These are phyloP conservation scores for Syzygium oleosum DNA, from an alignment of 345 rosid genomes.

Conservation along the genomic window DNA sequence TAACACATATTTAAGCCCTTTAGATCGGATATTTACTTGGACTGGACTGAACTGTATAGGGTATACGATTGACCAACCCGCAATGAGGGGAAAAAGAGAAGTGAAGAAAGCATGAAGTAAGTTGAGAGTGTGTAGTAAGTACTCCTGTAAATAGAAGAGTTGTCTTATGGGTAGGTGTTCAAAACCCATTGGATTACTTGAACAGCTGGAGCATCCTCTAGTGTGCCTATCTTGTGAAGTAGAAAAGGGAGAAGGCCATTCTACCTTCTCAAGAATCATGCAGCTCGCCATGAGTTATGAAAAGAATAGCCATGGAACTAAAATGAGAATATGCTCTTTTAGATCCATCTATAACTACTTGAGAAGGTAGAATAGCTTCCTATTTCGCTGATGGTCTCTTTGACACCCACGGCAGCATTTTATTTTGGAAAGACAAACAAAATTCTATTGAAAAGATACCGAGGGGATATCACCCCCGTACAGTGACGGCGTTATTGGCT, in stretches of 20 bases:
- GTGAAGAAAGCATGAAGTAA: background rate
- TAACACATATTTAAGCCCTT: background rate
- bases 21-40: background rate
- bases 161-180: background rate
- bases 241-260: background rate
- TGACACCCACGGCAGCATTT: background rate
- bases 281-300: background rate
- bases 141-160: background rate
- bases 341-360: background rate
- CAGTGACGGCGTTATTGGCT: background rate
- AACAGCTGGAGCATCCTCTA: background rate
- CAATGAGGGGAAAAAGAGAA: background rate
- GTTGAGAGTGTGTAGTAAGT: background rate
- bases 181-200: background rate
- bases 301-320: background rate
- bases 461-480: background rate
- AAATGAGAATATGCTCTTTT: background rate
- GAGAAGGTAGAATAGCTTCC: background rate
- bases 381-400: background rate
- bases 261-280: background rate
- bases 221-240: background rate
- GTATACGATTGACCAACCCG: background rate
- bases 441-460: background rate
- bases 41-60: background rate
- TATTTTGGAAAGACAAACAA: background rate